phyloP scores from a whole-genome alignment of 441 rosid genomes.

The Dalechampia spathulata region DNA sequence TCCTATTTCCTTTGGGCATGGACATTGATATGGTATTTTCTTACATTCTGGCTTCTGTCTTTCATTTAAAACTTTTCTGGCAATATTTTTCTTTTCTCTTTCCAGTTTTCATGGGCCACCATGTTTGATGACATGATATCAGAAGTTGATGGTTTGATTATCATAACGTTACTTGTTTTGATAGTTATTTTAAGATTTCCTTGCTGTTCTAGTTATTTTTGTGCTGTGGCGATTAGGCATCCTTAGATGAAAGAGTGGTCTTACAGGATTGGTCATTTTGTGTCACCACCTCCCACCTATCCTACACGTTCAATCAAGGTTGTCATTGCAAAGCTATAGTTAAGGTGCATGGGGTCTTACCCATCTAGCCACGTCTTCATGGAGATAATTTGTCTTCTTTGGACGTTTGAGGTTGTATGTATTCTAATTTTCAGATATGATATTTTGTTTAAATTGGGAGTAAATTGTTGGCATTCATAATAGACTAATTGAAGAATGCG shows the following conservation, averaged over 20 bases:
- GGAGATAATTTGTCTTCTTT: too few relatives aligned
- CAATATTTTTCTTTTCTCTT: too few relatives aligned
- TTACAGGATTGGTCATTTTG: neutral
- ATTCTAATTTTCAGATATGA: too few relatives aligned
- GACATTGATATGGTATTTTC: slow-evolving; percentile 54
- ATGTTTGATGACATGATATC: neutral
- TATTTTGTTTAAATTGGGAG: too few relatives aligned
- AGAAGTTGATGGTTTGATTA: neutral
- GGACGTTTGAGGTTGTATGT: too few relatives aligned
- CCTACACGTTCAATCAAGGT: neutral
- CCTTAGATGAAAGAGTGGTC: slow-evolving; percentile 1
- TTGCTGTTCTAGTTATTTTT: neutral
- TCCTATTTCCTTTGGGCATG: slow-evolving; percentile 60
- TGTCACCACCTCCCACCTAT: neutral
- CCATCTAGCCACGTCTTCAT: slow-evolving; percentile 7
- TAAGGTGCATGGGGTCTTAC: slow-evolving; percentile 12
- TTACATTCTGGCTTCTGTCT: neutral
- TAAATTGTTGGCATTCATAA: too few relatives aligned
- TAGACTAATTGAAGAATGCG: too few relatives aligned
- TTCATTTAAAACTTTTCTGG: too few relatives aligned
- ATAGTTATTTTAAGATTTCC: neutral
- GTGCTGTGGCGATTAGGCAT: neutral
- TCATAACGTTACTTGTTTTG: neutral
- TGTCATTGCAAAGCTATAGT: slow-evolving; percentile 6
- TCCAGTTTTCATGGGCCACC: too few relatives aligned